These are phyloP conservation scores for Bromus sterilis DNA, from an alignment of 176 grass and related monocot species.

Conservation along the genomic window DNA sequence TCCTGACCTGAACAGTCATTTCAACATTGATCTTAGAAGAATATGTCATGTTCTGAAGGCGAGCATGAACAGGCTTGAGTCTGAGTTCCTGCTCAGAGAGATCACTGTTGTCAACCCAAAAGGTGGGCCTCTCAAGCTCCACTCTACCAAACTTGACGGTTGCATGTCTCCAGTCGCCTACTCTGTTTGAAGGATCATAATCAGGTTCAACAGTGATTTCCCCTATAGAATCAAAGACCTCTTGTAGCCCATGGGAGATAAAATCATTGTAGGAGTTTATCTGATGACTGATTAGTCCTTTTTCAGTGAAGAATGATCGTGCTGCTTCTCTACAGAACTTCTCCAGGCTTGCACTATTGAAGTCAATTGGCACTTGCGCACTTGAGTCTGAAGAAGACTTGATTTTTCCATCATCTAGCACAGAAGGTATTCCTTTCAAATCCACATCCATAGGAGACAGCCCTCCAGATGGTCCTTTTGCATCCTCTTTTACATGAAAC, in stretches of 20 bases:
- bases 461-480: constrained; percentile 9
- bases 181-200: constrained; percentile 72
- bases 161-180: constrained; percentile 47
- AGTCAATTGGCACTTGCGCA: not conserved
- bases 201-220: constrained; percentile 61
- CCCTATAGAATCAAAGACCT: constrained; percentile 56
- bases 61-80: constrained; percentile 67
- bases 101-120: constrained; percentile 32
- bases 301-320: constrained; percentile 53
- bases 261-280: constrained; percentile 82
- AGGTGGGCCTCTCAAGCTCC: constrained; percentile 33
- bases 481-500: not conserved
- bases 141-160: constrained; percentile 63
- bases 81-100: constrained; percentile 30
- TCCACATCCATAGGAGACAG: constrained; percentile 26
- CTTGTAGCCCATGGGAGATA: constrained; percentile 59
- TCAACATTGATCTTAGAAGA: constrained; percentile 50
- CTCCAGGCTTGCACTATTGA: constrained; percentile 39
- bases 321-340: constrained; percentile 69
- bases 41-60: constrained; percentile 87
- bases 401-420: constrained; percentile 3
- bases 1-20: constrained; percentile 60
- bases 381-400: not conserved
- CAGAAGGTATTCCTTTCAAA: not conserved
- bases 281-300: constrained; percentile 58